Evolutionary conservation across 164 flowering plant species (phyloP), one percentile per base, ranked within the genome.

Genomic region (Vitis cinerea): DNA sequence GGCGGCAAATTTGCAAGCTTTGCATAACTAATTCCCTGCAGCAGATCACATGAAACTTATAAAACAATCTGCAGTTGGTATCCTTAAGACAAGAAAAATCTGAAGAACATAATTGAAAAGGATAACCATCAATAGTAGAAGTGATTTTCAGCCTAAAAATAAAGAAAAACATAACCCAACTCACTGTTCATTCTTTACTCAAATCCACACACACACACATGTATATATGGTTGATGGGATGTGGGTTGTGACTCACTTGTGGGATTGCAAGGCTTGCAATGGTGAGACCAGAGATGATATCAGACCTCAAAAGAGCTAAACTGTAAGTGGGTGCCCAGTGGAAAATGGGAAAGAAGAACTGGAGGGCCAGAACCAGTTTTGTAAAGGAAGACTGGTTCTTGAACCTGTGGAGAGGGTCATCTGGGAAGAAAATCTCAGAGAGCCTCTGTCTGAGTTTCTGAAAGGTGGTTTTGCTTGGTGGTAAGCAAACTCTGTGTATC

Each of bases 391-490:
- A 71, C 62, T 89, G 93, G 82, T 90, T 82, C 72, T 86, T 88
- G 80, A 92, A 91, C 64, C 77, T 74, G 73, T 86, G 79, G 10
- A 94, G 75, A 8, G 98, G 98, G 50, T 92, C 92, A 68, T 95
- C 99, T 1, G 98, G 94, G 89, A 95, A 91, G 79, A 95, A 95
- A 16, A 90, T 83, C 71, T 95, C 98, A 5, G 84, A 71, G 6
- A 90, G 71, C 53, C 87, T 72, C 56, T 80, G 87, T 72, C 73
- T 80, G n/a, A 92, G 81, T 62, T 86, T 84, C 70, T 86, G 79
- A 15, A 83, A 59, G 14, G 88, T 81, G 63, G 82, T 82, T 50
- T 62, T 80, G 19, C 69, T 60, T 10, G 95, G 95, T 47, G 97
- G 97, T 72, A 89, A 64, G 62, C 86, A 81, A 29, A 92, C 97